Base-by-base conservation (phyloP, 352 stramenopile genomes). In the Phytophthora sojae region DNA sequence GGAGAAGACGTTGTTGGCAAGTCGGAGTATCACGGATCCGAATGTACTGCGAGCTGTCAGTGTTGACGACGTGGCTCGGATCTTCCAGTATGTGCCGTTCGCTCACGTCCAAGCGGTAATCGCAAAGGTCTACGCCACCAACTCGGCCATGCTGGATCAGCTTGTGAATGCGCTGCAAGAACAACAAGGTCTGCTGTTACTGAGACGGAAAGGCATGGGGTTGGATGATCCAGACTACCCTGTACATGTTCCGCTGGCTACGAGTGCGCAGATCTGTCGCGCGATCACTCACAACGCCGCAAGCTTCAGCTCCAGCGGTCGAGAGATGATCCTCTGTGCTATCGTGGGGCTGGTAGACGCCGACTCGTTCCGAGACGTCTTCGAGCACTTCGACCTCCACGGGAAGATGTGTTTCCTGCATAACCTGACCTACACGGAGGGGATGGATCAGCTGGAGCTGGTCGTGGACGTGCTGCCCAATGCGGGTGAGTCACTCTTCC, bases 271-370 rank as follows among this genome's bases (percentile, higher is more conserved):
- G 64, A 90, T 93, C 47, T 91, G 83, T 56, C 83, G 86, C 30
- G 86, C 83, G 21, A 91, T 93, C 50, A 67, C 79, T 2, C 76
- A 86, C 17, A 80, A 89, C 26, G 82, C 83, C 0, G 57, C 52
- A 5, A 63, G 47, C 4, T 92, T 93, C 65, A 93, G 86, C 45
- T 61, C 79, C 4, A 93, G 86, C n/a, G 86, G 86, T 9, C 87
- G 84, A 23, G 83, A 93, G 37, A 93, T 93, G 86, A 82, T 92
- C 6, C 35, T 93, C n/a, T 91, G 83, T 50, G 79, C 86, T 29
- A 88, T 93, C 25, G 64, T 92, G 15, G 81, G 90, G 37, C 70
- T 85, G 29, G 61, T 93, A 7, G 86, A 93, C 6, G 62, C 73
- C 2, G 83, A 88, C n/a, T 91, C 83, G 47, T 93, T 93, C 64